Base-by-base conservation (phyloP, 306 rosid genomes). In the Trifolium repens region DNA sequence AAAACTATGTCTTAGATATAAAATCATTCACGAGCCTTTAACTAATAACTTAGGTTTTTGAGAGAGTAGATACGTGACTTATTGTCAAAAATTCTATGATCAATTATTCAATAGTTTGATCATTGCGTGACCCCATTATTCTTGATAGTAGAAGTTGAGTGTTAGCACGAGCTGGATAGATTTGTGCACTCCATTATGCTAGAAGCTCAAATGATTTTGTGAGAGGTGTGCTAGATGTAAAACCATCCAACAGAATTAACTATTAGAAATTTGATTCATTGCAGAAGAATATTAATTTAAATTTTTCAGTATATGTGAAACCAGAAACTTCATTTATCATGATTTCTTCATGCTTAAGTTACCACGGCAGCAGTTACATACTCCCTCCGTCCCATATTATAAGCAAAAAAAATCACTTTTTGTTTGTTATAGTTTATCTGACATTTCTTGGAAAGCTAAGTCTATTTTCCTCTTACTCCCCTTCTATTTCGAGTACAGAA, bases 401-500 rank as follows among this genome's bases (percentile, higher is more conserved):
- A n/a, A n/a, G n/a, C n/a, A n/a, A n/a, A n/a, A n/a, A n/a, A n/a
- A n/a, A n/a, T n/a, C n/a, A n/a, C n/a, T n/a, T 19, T 37, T 79
- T 62, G 7, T 22, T 30, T 40, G 37, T 64, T 72, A 12, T 37
- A 68, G 50, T 54, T 75, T 64, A 49, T 62, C 66, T 49, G 53
- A 34, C 52, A 7, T 49, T 72, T 59, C 57, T 46, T 58, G 49
- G 43, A 74, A 66, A 60, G 40, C 55, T 54, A 32, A 68, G 30
- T 54, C 47, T 76, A 55, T 50, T 57, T 39, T 67, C 40, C 53
- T 59, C 22, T 47, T 67, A 74, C 67, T 84, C 69, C 57, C 71
- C 52, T 54, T 70, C 37, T 77, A 15, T 30, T 49, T 80, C 34
- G 72, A 40, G n/a, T 81, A 79, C 96, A 94, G 99, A 94, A 92